phyloP scores from a whole-genome alignment of 129 eudicot species.

The Flaveria linearis region DNA sequence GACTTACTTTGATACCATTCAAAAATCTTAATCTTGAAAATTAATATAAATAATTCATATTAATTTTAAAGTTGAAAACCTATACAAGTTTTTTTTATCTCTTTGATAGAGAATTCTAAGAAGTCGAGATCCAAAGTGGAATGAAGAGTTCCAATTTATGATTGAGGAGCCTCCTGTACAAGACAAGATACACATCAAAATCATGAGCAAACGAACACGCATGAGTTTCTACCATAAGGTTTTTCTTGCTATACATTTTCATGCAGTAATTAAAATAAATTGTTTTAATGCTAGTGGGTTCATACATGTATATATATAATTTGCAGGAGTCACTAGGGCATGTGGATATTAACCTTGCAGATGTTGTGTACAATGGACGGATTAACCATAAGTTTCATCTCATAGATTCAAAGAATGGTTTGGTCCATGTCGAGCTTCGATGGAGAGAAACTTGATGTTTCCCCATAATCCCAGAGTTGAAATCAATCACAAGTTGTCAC shows the following conservation, averaged over 20 bases:
- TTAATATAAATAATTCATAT: background rate
- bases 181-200: conserved; percentile 67
- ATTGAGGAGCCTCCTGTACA: conserved; percentile 79
- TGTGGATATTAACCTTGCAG: conserved; percentile 70
- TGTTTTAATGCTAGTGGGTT: background rate
- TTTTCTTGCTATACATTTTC: background rate
- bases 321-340: conserved; percentile 83
- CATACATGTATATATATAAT: background rate
- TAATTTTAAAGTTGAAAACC: background rate
- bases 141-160: conserved; percentile 83
- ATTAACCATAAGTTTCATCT: conserved; percentile 81
- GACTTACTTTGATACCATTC: background rate
- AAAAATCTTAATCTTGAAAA: background rate
- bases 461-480: no score
- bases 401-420: conserved; percentile 82
- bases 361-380: conserved; percentile 83
- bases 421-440: conserved; percentile 63
- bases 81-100: background rate
- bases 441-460: conserved; percentile 61
- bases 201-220: conserved; percentile 65
- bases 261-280: background rate
- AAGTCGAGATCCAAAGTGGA: conserved; percentile 82
- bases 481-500: no score
- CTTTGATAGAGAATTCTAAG: conserved; percentile 52
- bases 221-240: conserved; percentile 72